These are phyloP conservation scores for Elsinoe australis DNA, from an alignment of 2,329 filamentous ascomycete species.

Conservation along the genomic window DNA sequence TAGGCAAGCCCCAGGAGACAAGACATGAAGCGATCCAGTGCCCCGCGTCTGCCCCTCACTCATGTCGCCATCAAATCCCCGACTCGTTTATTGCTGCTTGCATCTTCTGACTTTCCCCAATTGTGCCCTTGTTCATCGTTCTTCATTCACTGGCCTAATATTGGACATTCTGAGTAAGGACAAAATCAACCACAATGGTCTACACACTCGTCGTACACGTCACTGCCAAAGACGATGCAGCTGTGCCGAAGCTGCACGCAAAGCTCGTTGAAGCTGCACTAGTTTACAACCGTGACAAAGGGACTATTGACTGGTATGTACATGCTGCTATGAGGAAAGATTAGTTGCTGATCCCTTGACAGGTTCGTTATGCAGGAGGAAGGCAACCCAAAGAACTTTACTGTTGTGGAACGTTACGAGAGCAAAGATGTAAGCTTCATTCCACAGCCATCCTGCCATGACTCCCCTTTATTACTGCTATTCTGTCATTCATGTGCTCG, in stretches of 20 bases:
- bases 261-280: slow-evolving; percentile 69
- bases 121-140: neutral
- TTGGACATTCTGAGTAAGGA: neutral
- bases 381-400: slow-evolving; percentile 61
- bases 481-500: no score
- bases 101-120: no score
- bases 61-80: neutral
- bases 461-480: slow-evolving; percentile 21
- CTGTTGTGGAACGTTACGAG: slow-evolving; percentile 66
- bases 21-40: neutral
- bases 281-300: slow-evolving; percentile 63
- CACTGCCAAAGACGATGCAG: slow-evolving; percentile 58
- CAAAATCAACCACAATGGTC: slow-evolving; percentile 44
- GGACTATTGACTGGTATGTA: slow-evolving; percentile 43
- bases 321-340: neutral
- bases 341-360: slow-evolving; percentile 30
- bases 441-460: slow-evolving; percentile 10
- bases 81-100: neutral
- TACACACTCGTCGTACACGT: slow-evolving; percentile 64
- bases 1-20: no score
- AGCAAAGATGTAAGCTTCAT: slow-evolving; percentile 49
- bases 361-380: slow-evolving; percentile 75
- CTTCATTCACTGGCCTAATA: neutral
- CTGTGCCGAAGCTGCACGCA: slow-evolving; percentile 58
- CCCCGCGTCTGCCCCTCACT: slow-evolving; percentile 13